Evolutionary conservation across 768 basidiomycete species (phyloP).

Genomic region (Suillus discolor): DNA sequence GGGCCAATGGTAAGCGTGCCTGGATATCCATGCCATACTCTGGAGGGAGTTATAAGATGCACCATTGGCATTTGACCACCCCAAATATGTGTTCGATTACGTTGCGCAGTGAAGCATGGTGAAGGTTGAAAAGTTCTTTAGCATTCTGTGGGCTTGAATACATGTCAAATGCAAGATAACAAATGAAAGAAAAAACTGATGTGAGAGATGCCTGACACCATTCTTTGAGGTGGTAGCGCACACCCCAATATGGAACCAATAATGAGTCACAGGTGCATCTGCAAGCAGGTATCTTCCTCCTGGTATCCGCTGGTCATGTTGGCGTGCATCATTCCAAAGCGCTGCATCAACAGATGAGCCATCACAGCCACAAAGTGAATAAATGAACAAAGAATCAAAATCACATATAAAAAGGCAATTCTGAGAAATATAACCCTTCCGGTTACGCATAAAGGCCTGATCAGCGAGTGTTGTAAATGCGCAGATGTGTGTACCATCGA

Average conservation of each 20-base stretch:
- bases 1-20: not conserved
- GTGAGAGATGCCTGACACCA: no score
- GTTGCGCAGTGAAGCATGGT: not conserved
- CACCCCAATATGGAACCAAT: no score
- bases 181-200: no score
- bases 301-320: no score
- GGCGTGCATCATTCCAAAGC: no score
- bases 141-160: not conserved
- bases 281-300: no score
- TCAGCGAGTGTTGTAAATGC: not conserved
- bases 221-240: no score
- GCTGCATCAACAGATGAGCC: no score
- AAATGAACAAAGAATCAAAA: not conserved
- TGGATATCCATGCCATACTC: not conserved
- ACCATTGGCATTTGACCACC: not conserved
- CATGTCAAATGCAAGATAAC: not conserved
- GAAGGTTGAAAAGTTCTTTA: not conserved
- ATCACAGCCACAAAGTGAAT: no score
- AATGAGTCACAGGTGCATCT: no score
- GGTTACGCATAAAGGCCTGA: not conserved
- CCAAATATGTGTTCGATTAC: not conserved
- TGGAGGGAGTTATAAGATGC: not conserved
- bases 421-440: not conserved
- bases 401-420: not conserved
- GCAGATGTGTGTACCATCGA: no score